Evolutionary conservation across 108 stramenopile species (phyloP).

Genomic region (Discostella pseudostelligera): DNA sequence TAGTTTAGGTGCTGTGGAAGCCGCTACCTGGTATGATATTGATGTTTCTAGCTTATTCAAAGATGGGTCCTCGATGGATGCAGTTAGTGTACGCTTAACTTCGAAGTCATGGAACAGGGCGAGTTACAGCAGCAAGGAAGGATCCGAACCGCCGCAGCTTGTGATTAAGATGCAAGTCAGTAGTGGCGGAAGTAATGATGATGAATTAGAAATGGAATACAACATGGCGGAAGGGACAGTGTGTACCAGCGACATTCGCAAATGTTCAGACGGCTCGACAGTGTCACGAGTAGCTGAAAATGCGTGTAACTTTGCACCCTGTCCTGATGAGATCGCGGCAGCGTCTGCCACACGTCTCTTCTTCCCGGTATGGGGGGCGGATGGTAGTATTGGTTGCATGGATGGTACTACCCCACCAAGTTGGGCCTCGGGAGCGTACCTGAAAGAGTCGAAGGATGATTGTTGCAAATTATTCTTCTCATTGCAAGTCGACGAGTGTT

Average conservation of each 20-base stretch:
- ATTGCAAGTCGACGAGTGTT: slow-evolving; percentile 30
- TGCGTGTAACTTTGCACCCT: slow-evolving; percentile 19
- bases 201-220: neutral
- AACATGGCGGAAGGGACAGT: neutral
- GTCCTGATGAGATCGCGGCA: slow-evolving; percentile 3
- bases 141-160: slow-evolving; percentile 31
- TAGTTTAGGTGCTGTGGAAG: slow-evolving; percentile 20
- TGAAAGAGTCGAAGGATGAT: slow-evolving; percentile 35
- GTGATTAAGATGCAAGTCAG: slow-evolving; percentile 11
- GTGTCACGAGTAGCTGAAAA: slow-evolving; percentile 7
- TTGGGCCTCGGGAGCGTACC: slow-evolving; percentile 41
- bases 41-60: slow-evolving; percentile 20
- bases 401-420: slow-evolving; percentile 19
- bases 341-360: slow-evolving; percentile 11
- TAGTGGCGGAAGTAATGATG: slow-evolving; percentile 1
- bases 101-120: slow-evolving; percentile 24
- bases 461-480: slow-evolving; percentile 39
- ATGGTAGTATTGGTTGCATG: slow-evolving; percentile 18
- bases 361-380: slow-evolving; percentile 35
- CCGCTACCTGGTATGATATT: slow-evolving; percentile 39
- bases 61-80: slow-evolving; percentile 2
- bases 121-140: slow-evolving; percentile 37
- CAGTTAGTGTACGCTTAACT: slow-evolving; percentile 18
- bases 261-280: slow-evolving; percentile 26
- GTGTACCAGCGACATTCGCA: slow-evolving; percentile 6